Conservation (phyloP, 768 basidiomycete genomes). For the Tubosaeta sp. region DNA sequence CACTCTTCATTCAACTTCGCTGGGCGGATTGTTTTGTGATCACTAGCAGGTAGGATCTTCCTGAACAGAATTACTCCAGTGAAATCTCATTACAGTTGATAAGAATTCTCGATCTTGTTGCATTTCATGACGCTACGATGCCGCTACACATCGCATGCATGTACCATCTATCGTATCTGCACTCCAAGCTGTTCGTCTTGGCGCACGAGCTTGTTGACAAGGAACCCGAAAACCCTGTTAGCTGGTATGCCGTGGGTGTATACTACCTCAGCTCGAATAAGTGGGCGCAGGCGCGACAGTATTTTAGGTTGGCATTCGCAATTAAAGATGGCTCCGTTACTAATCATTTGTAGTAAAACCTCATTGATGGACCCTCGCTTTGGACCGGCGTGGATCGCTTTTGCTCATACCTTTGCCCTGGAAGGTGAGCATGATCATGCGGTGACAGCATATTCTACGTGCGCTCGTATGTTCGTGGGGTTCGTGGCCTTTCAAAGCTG, state of each 20-base stretch:
- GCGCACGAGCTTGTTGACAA: slow-evolving; percentile 95
- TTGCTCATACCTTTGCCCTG: slow-evolving; percentile 94
- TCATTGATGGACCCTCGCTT: slow-evolving; percentile 96
- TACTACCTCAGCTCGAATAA: slow-evolving; percentile 90
- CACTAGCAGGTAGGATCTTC: slow-evolving; percentile 60
- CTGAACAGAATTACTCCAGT: not conserved
- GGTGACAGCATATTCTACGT: slow-evolving; percentile 96
- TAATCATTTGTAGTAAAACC: slow-evolving; percentile 65
- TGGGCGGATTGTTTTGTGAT: slow-evolving; percentile 94
- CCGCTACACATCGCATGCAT: slow-evolving; percentile 97
- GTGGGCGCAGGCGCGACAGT: slow-evolving; percentile 89
- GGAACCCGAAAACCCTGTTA: slow-evolving; percentile 88
- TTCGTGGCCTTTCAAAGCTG: slow-evolving; percentile 32
- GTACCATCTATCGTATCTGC: slow-evolving; percentile 89
- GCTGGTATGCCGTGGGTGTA: slow-evolving; percentile 98
- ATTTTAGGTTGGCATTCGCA: slow-evolving; percentile 73
- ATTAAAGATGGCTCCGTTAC: not conserved
- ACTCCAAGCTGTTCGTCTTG: slow-evolving; percentile 91
- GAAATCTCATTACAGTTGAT: not conserved
- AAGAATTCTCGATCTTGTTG: slow-evolving; percentile 82
- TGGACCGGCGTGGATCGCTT: slow-evolving; percentile 95
- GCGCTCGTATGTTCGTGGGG: slow-evolving; percentile 93
- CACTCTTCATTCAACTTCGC: slow-evolving; percentile 79
- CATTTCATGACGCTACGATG: slow-evolving; percentile 84
- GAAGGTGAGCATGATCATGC: slow-evolving; percentile 99